phyloP scores from a whole-genome alignment of 2,329 filamentous ascomycete genomes.

The Cordyceps cicadae region DNA sequence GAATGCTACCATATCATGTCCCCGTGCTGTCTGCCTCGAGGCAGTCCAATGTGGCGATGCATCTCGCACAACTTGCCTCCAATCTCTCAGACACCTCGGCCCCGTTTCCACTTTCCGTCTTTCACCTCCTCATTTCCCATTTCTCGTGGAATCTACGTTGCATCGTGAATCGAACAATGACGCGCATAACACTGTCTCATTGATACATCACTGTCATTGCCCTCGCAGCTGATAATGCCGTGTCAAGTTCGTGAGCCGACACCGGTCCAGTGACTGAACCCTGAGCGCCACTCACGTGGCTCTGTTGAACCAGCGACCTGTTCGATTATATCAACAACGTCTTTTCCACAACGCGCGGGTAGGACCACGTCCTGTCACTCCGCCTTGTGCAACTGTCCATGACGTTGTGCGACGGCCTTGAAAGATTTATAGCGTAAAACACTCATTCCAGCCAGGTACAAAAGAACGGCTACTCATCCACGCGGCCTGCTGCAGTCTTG shows the following conservation, averaged over 20 bases:
- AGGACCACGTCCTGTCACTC: slow-evolving; percentile 2
- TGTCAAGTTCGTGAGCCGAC: background rate
- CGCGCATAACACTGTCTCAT: background rate
- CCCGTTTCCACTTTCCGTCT: background rate
- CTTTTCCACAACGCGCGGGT: background rate
- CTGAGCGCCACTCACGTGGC: slow-evolving; percentile 10
- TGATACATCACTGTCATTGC: slow-evolving; percentile 1
- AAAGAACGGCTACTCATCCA: background rate
- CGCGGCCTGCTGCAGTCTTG: no score
- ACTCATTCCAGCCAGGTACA: background rate
- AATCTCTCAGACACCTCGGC: background rate
- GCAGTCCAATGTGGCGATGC: background rate
- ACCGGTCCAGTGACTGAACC: slow-evolving; percentile 7
- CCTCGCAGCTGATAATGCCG: slow-evolving; percentile 2
- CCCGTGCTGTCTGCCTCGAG: background rate
- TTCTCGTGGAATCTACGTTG: background rate
- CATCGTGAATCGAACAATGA: background rate
- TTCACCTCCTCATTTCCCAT: background rate
- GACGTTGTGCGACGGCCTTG: background rate
- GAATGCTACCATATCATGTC: background rate
- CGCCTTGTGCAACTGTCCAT: background rate
- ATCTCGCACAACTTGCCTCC: background rate
- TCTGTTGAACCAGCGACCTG: background rate
- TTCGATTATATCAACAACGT: background rate
- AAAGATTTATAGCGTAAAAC: background rate